Conservation (phyloP, 2,329 filamentous ascomycete species). For the Xylariaceae sp. region DNA sequence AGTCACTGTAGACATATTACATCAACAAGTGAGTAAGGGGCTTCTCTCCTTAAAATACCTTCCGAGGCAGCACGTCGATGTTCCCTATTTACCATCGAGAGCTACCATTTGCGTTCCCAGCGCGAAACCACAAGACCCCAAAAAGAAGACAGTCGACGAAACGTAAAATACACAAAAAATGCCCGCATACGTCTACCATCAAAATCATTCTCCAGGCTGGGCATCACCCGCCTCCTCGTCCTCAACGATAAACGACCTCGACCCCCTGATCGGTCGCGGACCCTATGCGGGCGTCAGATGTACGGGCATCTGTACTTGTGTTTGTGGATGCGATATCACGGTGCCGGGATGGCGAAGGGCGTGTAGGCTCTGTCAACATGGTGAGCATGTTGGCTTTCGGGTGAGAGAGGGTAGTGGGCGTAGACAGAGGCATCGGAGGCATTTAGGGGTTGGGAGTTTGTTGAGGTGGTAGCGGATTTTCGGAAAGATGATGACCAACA, state of each 20-base stretch:
- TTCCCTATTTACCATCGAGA: too few relatives aligned
- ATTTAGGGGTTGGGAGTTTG: neutral
- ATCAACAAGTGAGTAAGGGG: too few relatives aligned
- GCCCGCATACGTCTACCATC: neutral
- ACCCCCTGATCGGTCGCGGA: neutral
- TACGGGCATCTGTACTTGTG: neutral
- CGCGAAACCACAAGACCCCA: too few relatives aligned
- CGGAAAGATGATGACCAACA: too few relatives aligned
- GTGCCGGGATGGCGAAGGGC: neutral
- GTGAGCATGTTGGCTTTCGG: neutral
- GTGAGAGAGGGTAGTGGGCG: neutral
- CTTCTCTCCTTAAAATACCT: too few relatives aligned
- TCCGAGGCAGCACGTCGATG: too few relatives aligned
- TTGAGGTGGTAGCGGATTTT: neutral
- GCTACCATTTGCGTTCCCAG: too few relatives aligned
- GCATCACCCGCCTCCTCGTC: neutral
- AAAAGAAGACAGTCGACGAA: too few relatives aligned
- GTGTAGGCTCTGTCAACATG: neutral
- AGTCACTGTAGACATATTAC: too few relatives aligned
- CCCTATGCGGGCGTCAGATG: neutral
- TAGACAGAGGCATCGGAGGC: neutral
- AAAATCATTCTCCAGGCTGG: neutral
- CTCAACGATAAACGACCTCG: neutral
- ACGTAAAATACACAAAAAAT: neutral
- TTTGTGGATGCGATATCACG: neutral